Evolutionary conservation across 176 grass and related monocot genomes (phyloP).

Genomic region (Oryza punctata): DNA sequence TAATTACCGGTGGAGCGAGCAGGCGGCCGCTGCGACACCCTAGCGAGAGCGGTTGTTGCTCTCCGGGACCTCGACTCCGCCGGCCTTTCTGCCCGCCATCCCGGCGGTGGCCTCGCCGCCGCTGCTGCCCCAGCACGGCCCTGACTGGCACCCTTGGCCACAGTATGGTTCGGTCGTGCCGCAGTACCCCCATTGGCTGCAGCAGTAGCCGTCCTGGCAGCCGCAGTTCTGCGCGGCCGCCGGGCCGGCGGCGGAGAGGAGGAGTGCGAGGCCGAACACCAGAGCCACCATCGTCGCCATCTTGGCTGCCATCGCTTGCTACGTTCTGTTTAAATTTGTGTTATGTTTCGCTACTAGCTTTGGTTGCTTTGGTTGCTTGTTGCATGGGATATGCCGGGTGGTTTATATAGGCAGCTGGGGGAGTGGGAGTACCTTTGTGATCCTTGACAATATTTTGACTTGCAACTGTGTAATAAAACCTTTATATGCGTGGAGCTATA

Average conservation of each 20-base stretch:
- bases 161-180: conserved; percentile 15
- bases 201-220: conserved; percentile 18
- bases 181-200: conserved; percentile 43
- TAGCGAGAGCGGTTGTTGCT: neutral
- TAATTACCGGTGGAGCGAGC: too few species aligned
- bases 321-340: neutral
- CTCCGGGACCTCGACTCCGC: conserved; percentile 1
- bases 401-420: neutral
- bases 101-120: neutral
- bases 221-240: conserved; percentile 37
- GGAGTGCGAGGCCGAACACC: conserved; percentile 9
- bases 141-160: conserved; percentile 33
- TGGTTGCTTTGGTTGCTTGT: neutral
- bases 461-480: neutral
- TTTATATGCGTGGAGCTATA: too few species aligned
- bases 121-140: conserved; percentile 20
- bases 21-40: neutral
- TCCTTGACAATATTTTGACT: neutral
- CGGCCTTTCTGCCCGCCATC: neutral
- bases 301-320: neutral
- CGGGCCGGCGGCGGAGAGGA: neutral
- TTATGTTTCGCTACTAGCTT: neutral
- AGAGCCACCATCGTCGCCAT: neutral
- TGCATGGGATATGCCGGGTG: neutral
- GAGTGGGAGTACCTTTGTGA: neutral